Base-by-base conservation (phyloP, 306 rosid species). In the Ammopiptanthus mongolicus region DNA sequence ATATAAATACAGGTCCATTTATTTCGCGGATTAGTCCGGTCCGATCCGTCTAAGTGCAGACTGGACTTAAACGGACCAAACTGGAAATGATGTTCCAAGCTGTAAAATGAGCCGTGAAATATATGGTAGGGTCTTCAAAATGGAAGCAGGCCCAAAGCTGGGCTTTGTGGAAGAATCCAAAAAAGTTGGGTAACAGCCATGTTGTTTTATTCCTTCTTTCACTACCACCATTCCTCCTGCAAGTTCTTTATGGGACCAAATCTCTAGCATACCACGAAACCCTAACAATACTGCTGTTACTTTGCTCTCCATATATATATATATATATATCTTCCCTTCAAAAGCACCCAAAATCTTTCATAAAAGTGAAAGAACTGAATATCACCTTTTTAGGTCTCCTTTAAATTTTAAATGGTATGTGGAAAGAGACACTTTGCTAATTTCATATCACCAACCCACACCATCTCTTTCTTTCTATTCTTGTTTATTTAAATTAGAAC, bases 231-330 rank as follows among this genome's bases (percentile, higher is more conserved):
- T 86, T 80, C 88, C 79, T 80, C 15, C 57, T 87, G 87, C 85
- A 76, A 90, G 84, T 90, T 88, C 93, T 90, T 92, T 90, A 82
- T 79, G 84, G 85, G 86, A 87, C 86, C 89, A 91, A 87, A 90
- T 86, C 88, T 84, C 83, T 75, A 80, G 79, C 80, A 74, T 63
- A 59, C 67, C 73, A 59, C 21, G 57, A 42, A 69, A 41, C 71
- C 75, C 72, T 44, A 65, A 55, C 51, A n/a, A n/a, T n/a, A 63
- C 13, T 47, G 53, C 76, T 50, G 7, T 11, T 22, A 28, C 36
- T 33, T 0, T 76, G 37, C 55, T 57, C 58, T 77, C 60, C 21
- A 46, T 65, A 4, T n/a, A n/a, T n/a, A n/a, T n/a, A n/a, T n/a
- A n/a, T n/a, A n/a, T n/a, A n/a, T n/a, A n/a, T 14, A 58, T 63